Evolutionary conservation across 2,329 filamentous ascomycete species (phyloP), one percentile per base, ranked within the genome.

Genomic region (Colletotrichum salicis): DNA sequence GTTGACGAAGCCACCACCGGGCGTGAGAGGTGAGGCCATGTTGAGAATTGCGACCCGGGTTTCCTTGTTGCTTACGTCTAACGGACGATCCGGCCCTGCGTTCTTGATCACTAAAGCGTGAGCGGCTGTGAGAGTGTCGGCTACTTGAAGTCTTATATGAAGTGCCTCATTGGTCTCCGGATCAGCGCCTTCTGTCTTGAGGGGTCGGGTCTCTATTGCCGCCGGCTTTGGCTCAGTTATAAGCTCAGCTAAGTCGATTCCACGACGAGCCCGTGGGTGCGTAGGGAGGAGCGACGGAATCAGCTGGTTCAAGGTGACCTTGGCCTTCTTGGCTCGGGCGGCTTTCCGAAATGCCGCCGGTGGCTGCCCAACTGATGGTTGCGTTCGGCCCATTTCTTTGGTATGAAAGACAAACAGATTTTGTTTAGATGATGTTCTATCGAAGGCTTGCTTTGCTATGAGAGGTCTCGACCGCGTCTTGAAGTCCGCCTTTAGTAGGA

Each of bases 21-120:
- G 88, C 0, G 85, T 85, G 0, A 90, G 83, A 0, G 89, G 88
- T 0, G 89, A 92, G 0, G 89, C 89, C 89, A 92, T 91, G 78
- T 90, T 91, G 3, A 92, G 82, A 29, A 92, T 82, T 4, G 84
- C 88, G 1, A 89, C 83, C 48, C 85, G 80, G 10, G 76, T 27
- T 1, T 33, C 35, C 10, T 59, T 66, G 37, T 66, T 66, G n/a
- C 60, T 37, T 27, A 56, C 5, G 22, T 58, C 29, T 15, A 12
- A 7, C n/a, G 37, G 54, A 4, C 37, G 15, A 11, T 45, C 56
- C 2, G 60, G 8, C 7, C 7, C 64, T 29, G 31, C 22, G 56
- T 35, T 64, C 51, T 35, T 19, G 22, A 60, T 64, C 24, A 77
- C 71, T 12, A 86, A 81, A 0, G 77, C 74, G 37, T 80, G 79